These are phyloP conservation scores for Grosmannia clavigera DNA, from an alignment of 2,329 filamentous ascomycete genomes.

Conservation along the genomic window DNA sequence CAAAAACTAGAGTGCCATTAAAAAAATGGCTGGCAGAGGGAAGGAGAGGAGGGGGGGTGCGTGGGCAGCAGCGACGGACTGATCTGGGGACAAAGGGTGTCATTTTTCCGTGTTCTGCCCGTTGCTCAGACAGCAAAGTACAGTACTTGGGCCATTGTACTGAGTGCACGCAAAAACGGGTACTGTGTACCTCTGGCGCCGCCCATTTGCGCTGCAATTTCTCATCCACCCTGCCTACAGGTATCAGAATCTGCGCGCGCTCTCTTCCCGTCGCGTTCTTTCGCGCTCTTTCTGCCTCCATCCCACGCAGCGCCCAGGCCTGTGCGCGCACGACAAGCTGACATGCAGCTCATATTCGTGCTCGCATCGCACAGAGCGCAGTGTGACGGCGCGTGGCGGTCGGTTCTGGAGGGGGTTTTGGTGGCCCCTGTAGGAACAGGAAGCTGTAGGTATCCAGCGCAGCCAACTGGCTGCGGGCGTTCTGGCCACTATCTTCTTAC, in stretches of 20 bases:
- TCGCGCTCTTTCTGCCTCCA: too few relatives aligned
- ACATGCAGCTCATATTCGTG: too few relatives aligned
- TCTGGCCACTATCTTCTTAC: too few relatives aligned
- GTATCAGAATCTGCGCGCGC: too few relatives aligned
- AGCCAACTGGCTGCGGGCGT: too few relatives aligned
- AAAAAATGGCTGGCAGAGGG: conserved; percentile 9
- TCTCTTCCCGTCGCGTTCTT: too few relatives aligned
- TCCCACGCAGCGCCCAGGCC: too few relatives aligned
- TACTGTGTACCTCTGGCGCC: conserved; percentile 11
- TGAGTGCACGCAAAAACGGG: conserved; percentile 4
- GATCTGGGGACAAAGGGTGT: conserved; percentile 9
- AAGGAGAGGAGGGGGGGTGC: background rate
- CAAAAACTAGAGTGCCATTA: conserved; percentile 6
- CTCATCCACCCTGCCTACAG: too few relatives aligned
- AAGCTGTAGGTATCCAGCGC: too few relatives aligned
- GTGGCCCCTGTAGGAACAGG: too few relatives aligned
- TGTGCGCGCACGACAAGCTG: too few relatives aligned
- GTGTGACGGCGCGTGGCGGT: background rate
- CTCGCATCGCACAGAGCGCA: too few relatives aligned
- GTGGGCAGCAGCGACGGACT: conserved; percentile 6
- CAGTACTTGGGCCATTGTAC: conserved; percentile 7
- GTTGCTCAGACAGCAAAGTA: conserved; percentile 7
- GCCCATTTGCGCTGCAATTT: background rate
- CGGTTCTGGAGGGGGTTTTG: background rate
- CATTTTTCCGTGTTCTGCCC: conserved; percentile 6